These are phyloP conservation scores for Malassezia pachydermatis DNA, from an alignment of 1,284 basidiomycete species.

Conservation along the genomic window DNA sequence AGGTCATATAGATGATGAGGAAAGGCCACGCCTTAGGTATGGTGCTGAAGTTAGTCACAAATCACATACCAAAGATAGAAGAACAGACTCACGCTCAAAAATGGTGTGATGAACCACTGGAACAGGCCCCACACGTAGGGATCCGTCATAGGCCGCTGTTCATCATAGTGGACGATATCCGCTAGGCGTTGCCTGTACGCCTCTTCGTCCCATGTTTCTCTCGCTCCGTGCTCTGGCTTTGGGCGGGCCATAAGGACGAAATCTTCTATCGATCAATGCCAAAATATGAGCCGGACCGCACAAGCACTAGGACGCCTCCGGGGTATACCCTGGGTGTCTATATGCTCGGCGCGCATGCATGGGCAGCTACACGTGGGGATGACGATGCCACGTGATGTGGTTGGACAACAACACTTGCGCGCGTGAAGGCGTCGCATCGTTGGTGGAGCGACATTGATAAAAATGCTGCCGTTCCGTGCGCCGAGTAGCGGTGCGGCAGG, in stretches of 20 bases:
- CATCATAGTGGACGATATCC: neutral
- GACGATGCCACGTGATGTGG: neutral
- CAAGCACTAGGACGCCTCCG: no score
- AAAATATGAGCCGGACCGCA: no score
- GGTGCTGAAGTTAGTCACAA: conserved; percentile 56
- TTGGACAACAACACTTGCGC: neutral
- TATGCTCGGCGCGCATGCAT: neutral
- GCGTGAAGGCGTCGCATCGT: no score
- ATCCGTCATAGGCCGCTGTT: neutral
- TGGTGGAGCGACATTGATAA: no score
- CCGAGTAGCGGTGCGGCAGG: conserved; percentile 8
- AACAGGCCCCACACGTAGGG: conserved; percentile 54
- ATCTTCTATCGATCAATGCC: no score
- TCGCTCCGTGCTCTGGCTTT: no score
- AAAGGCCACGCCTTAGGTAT: conserved; percentile 80
- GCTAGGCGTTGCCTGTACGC: no score
- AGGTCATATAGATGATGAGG: conserved; percentile 68
- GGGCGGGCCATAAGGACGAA: no score
- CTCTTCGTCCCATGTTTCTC: no score
- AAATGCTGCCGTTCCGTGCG: conserved; percentile 19
- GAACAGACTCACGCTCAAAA: conserved; percentile 62
- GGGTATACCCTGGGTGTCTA: no score
- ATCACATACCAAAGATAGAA: conserved; percentile 64
- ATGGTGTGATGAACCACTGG: conserved; percentile 70
- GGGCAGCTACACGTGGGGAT: neutral